Conservation (phyloP, 2,329 filamentous ascomycete genomes). For the Colletotrichum zoysiae region DNA sequence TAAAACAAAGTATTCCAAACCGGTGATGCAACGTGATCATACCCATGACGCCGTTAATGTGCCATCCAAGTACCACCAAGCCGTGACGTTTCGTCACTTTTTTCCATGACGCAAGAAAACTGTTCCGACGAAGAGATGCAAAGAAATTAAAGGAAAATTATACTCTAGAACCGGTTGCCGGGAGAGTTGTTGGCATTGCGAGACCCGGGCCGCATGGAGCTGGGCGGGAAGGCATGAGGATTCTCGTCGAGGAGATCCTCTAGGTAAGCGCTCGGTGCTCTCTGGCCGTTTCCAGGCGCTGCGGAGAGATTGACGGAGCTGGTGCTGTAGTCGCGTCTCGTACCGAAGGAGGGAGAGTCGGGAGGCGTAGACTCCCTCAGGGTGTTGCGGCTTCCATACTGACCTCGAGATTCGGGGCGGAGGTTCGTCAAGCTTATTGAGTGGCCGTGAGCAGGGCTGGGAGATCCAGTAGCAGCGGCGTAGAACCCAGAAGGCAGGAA, state of each 20-base stretch:
- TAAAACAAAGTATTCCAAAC: conserved; percentile 32
- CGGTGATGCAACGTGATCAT: conserved; percentile 28
- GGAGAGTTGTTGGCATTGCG: conserved; percentile 34
- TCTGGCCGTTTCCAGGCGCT: conserved; percentile 68
- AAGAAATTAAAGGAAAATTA: neutral
- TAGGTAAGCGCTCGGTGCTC: conserved; percentile 89
- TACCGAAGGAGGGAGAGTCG: conserved; percentile 70
- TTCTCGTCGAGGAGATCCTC: conserved; percentile 91
- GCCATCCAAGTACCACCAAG: conserved; percentile 26
- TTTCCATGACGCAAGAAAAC: conserved; percentile 26
- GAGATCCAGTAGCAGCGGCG: conserved; percentile 72
- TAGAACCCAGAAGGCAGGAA: conserved; percentile 95
- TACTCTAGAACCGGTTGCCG: conserved; percentile 19
- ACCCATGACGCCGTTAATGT: conserved; percentile 38
- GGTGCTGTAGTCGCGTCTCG: conserved; percentile 66
- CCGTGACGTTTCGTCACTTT: conserved; percentile 32
- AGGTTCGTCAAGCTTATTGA: conserved; percentile 73
- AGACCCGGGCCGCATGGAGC: conserved; percentile 50
- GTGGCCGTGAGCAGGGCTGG: conserved; percentile 59
- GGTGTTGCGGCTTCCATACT: conserved; percentile 55
- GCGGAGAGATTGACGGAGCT: conserved; percentile 77
- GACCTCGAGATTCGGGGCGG: conserved; percentile 68
- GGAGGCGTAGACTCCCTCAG: conserved; percentile 68
- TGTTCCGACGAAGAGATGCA: conserved; percentile 5
- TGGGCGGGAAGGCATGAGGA: conserved; percentile 63